Base-by-base conservation (phyloP, 495 filamentous ascomycete species). In the Neurospora sp. region DNA sequence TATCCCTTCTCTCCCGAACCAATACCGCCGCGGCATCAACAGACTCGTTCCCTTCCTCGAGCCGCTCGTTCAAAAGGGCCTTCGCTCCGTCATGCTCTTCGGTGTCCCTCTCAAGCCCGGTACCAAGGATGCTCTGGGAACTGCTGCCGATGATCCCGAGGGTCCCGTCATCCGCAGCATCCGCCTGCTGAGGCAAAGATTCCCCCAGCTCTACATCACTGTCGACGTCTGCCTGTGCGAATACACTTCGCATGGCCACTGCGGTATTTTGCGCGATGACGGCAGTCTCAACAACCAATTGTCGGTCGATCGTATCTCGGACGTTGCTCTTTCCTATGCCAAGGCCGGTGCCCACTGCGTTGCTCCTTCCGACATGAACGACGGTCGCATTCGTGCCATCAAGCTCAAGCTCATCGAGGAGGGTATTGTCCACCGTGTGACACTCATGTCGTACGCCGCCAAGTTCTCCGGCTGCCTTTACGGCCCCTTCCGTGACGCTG, bases 181-280 rank as follows among this genome's bases (percentile, higher is more conserved):
- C 80, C 90, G 89, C 20, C 87, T 97, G 20, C 84, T 99, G 53
- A 90, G 94, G 72, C 87, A 90, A 71, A 82, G 87, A 27, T 97
- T 98, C 81, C 96, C 96, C 8, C 86, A 91, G 44, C 87, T 99
- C 68, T 99, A 96, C 81, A 91, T 99, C 75, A 89, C 91, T 69
- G 88, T 90, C 42, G 96, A 99, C 82, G 96, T 99, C 68, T 98
- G 96, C 80, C 90, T 99, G 4, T 99, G 96, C 86, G 96, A 99
- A 81, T 99, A 99, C 82, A 98, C 96, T 8, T 95, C 92, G n/a
- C 96, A 99, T 79, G 96, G 96, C 61, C 96, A 99, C 83, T 99
- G 96, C 80, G 96, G 96, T 61, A 97, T 99, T 74, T 86, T 98
- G 35, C 87, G 93, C 59, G 93, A 97, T 75, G 96, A 99, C 80